Conservation (phyloP, 2,329 filamentous ascomycete species). For the Sarocladiaceae sp. region DNA sequence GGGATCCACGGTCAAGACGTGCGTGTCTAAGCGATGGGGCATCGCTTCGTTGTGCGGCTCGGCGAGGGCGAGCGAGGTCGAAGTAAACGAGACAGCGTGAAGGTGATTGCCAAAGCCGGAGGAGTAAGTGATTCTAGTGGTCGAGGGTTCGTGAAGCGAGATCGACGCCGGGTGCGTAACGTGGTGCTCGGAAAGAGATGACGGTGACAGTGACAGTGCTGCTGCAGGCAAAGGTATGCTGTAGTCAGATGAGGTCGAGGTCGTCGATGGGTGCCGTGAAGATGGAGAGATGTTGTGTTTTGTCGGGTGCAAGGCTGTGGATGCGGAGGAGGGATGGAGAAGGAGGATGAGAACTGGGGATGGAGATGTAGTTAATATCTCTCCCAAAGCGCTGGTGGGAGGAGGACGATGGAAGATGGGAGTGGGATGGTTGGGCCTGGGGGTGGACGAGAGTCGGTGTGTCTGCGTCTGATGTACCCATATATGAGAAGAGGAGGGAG, state of each 20-base stretch:
- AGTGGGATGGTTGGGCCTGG: conserved; percentile 5
- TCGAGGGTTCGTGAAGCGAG: too few relatives aligned
- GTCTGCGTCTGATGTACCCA: conserved; percentile 9
- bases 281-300: background rate
- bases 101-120: too few relatives aligned
- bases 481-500: conserved; percentile 5
- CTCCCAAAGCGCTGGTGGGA: conserved; percentile 5
- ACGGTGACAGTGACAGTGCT: conserved; percentile 4
- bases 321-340: conserved; percentile 9
- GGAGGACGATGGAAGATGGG: conserved; percentile 9
- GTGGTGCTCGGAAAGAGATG: conserved; percentile 2
- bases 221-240: conserved; percentile 8
- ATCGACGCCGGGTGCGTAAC: conserved; percentile 6
- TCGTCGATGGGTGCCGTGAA: conserved; percentile 1
- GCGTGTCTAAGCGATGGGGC: conserved; percentile 76
- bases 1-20: conserved; percentile 86
- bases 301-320: conserved; percentile 5
- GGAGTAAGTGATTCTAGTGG: too few relatives aligned
- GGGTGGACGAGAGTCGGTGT: conserved; percentile 9
- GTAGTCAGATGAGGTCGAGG: too few relatives aligned
- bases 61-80: conserved; percentile 30
- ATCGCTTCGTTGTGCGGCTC: conserved; percentile 45
- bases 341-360: conserved; percentile 7
- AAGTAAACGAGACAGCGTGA: conserved; percentile 11
- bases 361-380: conserved; percentile 10